These are phyloP conservation scores for Trypanosoma lewisi DNA, from an alignment of 208 protist species.

Conservation along the genomic window DNA sequence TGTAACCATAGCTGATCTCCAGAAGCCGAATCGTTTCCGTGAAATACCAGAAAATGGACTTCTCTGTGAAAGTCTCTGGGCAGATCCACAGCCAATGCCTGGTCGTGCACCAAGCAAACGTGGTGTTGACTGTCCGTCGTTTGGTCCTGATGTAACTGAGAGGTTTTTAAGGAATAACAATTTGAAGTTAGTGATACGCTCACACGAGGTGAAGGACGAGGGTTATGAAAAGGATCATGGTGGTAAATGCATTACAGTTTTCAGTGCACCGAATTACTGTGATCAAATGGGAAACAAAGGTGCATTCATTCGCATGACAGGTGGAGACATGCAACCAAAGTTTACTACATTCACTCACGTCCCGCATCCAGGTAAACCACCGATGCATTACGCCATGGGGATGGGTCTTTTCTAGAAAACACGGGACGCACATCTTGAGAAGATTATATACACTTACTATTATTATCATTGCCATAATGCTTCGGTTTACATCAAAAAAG, in stretches of 20 bases:
- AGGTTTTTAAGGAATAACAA: constrained; percentile 94
- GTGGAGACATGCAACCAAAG: constrained; percentile 69
- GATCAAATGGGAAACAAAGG: constrained; percentile 94
- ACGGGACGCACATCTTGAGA: background rate
- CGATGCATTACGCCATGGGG: constrained; percentile 81
- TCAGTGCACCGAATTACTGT: constrained; percentile 99
- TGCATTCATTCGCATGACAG: constrained; percentile 86
- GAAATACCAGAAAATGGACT: constrained; percentile 95
- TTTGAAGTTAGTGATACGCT: constrained; percentile 94
- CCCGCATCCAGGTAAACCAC: constrained; percentile 71
- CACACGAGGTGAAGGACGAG: constrained; percentile 97
- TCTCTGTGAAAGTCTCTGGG: constrained; percentile 97
- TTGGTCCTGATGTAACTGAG: constrained; percentile 97
- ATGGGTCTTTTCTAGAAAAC: constrained; percentile 46
- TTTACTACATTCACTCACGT: constrained; percentile 75
- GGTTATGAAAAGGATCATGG: constrained; percentile 95
- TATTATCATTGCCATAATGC: background rate
- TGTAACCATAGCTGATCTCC: constrained; percentile 95
- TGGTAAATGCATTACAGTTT: constrained; percentile 93
- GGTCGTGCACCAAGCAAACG: constrained; percentile 94
- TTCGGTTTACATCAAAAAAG: constrained; percentile 10
- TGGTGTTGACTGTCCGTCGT: constrained; percentile 93
- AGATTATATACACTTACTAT: background rate
- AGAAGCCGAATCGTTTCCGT: constrained; percentile 93
- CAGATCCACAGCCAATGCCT: constrained; percentile 92